These are phyloP conservation scores for Fusarium multiceps DNA, from an alignment of 2,329 filamentous ascomycete species.

Conservation along the genomic window DNA sequence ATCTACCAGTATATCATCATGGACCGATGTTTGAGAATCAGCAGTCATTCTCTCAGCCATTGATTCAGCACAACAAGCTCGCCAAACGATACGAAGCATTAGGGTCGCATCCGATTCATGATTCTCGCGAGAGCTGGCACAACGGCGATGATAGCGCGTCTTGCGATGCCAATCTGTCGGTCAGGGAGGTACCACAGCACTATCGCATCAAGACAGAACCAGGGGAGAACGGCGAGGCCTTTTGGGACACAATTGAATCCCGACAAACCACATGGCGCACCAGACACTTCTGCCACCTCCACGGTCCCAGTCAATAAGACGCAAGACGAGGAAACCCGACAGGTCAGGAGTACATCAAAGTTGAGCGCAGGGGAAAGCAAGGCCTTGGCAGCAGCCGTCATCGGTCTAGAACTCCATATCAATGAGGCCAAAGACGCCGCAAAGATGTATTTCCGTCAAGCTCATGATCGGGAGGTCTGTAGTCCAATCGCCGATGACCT, in stretches of 20 bases:
- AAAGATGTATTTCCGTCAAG: neutral
- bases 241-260: neutral
- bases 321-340: neutral
- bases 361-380: neutral
- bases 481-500: neutral
- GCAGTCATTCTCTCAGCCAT: neutral
- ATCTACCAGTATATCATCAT: neutral
- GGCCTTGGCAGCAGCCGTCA: neutral
- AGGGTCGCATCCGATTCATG: conserved; percentile 4
- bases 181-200: neutral
- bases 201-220: neutral
- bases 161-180: neutral
- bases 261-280: no score
- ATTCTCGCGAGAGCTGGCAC: neutral
- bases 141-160: neutral
- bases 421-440: neutral
- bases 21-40: neutral
- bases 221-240: neutral
- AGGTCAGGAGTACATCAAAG: neutral
- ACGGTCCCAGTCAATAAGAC: neutral
- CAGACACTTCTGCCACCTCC: neutral
- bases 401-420: neutral
- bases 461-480: conserved; percentile 1
- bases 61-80: neutral
- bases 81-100: neutral